These are phyloP conservation scores for Puccinia novopanici DNA, from an alignment of 1,284 basidiomycete species.

Conservation along the genomic window DNA sequence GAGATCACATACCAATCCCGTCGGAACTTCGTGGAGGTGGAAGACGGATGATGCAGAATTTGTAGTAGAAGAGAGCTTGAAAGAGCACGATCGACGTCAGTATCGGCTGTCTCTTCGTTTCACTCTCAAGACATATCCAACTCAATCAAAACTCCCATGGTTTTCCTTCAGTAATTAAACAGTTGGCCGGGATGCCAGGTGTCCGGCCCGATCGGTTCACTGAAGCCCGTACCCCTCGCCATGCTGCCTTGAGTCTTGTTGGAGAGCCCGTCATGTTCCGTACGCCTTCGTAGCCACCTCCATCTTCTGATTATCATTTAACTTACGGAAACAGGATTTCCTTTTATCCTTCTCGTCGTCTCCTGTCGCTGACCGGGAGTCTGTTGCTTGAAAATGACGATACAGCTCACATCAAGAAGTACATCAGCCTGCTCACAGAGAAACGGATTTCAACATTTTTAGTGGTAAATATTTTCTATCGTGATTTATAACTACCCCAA, in stretches of 20 bases:
- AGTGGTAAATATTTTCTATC: constrained; percentile 22
- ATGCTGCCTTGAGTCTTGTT: constrained; percentile 51
- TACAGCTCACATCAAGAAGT: constrained; percentile 51
- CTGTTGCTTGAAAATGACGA: neutral
- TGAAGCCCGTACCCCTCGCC: constrained; percentile 49
- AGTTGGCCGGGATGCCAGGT: constrained; percentile 51
- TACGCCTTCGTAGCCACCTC: neutral
- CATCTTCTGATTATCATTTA: neutral
- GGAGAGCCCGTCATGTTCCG: constrained; percentile 52
- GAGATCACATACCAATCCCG: constrained; percentile 52
- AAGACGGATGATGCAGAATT: constrained; percentile 50
- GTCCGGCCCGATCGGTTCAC: constrained; percentile 47
- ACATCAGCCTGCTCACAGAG: constrained; percentile 50
- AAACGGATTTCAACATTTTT: constrained; percentile 50
- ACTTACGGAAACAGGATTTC: neutral
- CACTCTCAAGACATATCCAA: neutral
- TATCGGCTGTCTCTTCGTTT: neutral
- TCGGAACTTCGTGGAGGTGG: constrained; percentile 52
- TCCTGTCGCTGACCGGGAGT: neutral
- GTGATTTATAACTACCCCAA: neutral
- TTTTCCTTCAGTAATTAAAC: constrained; percentile 45
- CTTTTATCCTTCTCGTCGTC: neutral
- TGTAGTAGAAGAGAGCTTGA: constrained; percentile 47
- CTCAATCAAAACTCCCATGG: neutral
- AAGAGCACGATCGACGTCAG: constrained; percentile 49